Base-by-base conservation (phyloP, 164 flowering plant species). In the Warburgia ugandensis region DNA sequence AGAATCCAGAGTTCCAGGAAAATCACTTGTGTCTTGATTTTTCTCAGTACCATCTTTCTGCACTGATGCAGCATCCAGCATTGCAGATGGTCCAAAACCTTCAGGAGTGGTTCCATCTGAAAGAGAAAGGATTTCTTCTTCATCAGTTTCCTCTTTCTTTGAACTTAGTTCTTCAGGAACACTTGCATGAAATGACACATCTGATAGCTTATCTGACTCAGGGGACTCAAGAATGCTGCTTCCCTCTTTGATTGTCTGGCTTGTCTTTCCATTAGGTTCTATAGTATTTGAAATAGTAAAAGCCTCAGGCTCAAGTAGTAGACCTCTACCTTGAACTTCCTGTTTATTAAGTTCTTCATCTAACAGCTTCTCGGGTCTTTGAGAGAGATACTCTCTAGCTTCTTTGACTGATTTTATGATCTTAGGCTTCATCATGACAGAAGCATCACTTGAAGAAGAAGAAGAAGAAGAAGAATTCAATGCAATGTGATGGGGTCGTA, bases 341-440 rank as follows among this genome's bases (percentile, higher is more conserved):
- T n/a, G n/a, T n/a, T n/a, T n/a, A n/a, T n/a, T n/a, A n/a, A n/a
- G n/a, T n/a, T n/a, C n/a, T n/a, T n/a, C n/a, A n/a, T n/a, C 45
- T 13, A 27, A 13, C 20, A n/a, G 45, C 26, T 1, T 19, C n/a
- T 33, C 58, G 61, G 30, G 58, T 56, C 66, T 83, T 39, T 46
- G 60, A 39, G 79, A 77, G 42, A 89, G 87, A 54, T 71, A 83
- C 48, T 80, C 83, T 61, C 80, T 76, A 5, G 94, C 95, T 73
- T 84, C 97, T 55, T 76, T 65, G 26, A 84, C 86, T 21, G 95
- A 81, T 49, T 48, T 61, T 59, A 84, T 84, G 52, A 84, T 57
- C 69, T 62, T 71, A 55, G 76, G 74, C 42, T 72, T 82, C 21
- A 4, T 58, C 54, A 50, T 55, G n/a, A 35, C 5, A 54, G 71